phyloP scores from a whole-genome alignment of 257 asterid species.

The Echites panduratus region DNA sequence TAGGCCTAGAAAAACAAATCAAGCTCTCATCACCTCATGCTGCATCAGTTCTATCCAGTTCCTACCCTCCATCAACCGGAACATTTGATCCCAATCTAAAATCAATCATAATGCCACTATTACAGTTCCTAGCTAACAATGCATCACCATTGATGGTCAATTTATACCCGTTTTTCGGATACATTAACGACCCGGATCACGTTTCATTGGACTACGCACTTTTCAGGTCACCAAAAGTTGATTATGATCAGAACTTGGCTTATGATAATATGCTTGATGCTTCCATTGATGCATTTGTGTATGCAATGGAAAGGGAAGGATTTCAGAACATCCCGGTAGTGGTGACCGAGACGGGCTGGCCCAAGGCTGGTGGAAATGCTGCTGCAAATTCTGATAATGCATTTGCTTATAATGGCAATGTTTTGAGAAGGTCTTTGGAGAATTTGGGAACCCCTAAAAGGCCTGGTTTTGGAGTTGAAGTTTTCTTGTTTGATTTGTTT shows the following conservation, averaged over 20 bases:
- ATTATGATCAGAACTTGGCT: slow-evolving; percentile 33
- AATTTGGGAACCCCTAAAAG: slow-evolving; percentile 69
- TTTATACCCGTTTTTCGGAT: slow-evolving; percentile 57
- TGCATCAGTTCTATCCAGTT: slow-evolving; percentile 35
- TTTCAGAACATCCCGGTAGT: slow-evolving; percentile 47
- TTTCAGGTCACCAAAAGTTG: slow-evolving; percentile 35
- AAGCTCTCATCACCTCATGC: slow-evolving; percentile 63
- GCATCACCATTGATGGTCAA: slow-evolving; percentile 56
- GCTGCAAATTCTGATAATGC: slow-evolving; percentile 53
- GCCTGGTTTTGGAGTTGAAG: slow-evolving; percentile 59
- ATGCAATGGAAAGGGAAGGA: slow-evolving; percentile 75
- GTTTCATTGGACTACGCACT: slow-evolving; percentile 45
- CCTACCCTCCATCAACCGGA: slow-evolving; percentile 59
- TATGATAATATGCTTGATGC: slow-evolving; percentile 60
- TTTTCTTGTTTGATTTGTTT: slow-evolving; percentile 62
- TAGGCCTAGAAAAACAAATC: slow-evolving; percentile 34
- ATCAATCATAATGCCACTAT: slow-evolving; percentile 33
- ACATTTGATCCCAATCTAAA: slow-evolving; percentile 30
- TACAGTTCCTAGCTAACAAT: slow-evolving; percentile 37
- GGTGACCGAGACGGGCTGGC: slow-evolving; percentile 88
- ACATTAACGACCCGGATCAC: slow-evolving; percentile 27
- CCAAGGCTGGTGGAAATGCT: slow-evolving; percentile 47
- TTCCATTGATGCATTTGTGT: slow-evolving; percentile 52
- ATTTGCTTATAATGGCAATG: slow-evolving; percentile 48
- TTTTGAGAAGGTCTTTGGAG: slow-evolving; percentile 39